A percentile compares a stretch with the other conserved stretches of the same genome.
Conservation (phyloP, 495 filamentous ascomycete species). For the Tuber indicum region DNA sequence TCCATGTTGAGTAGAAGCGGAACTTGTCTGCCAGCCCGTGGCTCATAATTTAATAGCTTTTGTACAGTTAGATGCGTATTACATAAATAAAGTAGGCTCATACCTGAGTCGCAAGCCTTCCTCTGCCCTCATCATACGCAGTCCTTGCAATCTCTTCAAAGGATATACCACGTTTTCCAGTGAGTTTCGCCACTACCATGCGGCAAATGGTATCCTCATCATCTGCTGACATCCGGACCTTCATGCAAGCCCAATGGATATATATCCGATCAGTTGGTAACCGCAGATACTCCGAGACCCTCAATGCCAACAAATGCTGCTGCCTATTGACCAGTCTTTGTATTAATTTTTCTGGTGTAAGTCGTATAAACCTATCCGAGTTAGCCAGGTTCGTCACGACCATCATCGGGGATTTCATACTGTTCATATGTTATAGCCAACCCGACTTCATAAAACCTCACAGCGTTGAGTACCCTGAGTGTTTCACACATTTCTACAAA, state of each 20-base stretch:
- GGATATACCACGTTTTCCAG: constrained; percentile 82
- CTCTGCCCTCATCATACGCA: constrained; percentile 91
- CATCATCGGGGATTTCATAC: constrained; percentile 43
- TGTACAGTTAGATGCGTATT: background rate
- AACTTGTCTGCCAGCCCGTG: constrained; percentile 88
- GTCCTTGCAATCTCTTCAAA: constrained; percentile 89
- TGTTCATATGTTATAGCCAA: constrained; percentile 90
- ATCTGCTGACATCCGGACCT: constrained; percentile 75
- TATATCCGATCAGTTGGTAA: constrained; percentile 86
- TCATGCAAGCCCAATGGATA: constrained; percentile 92
- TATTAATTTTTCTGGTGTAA: constrained; percentile 81
- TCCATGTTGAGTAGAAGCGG: constrained; percentile 92
- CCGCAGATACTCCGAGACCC: constrained; percentile 79
- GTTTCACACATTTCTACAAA: constrained; percentile 98
- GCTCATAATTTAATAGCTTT: constrained; percentile 77
- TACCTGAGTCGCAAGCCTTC: constrained; percentile 69
- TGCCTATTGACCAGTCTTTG: constrained; percentile 77
- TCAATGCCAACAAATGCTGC: constrained; percentile 85
- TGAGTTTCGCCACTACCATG: constrained; percentile 76
- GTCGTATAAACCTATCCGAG: constrained; percentile 53
- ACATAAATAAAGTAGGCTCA: background rate
- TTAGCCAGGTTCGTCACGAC: background rate
- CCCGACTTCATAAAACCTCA: constrained; percentile 83
- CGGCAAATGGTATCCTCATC: constrained; percentile 84
- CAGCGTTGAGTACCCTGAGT: constrained; percentile 82